These are phyloP conservation scores for Cubamyces lactineus DNA, from an alignment of 768 basidiomycete genomes.

Conservation along the genomic window DNA sequence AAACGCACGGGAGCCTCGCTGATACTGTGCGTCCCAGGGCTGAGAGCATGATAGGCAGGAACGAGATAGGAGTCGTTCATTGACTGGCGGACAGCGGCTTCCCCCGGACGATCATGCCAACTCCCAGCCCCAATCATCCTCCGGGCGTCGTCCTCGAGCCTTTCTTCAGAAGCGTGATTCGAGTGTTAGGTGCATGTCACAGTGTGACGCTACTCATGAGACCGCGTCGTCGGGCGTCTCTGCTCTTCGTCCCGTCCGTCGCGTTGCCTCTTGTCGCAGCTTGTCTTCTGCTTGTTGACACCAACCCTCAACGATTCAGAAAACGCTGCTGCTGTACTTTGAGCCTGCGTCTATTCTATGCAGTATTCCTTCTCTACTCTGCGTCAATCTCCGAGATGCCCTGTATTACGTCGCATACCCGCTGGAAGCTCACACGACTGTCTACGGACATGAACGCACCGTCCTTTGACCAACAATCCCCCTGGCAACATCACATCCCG, in stretches of 20 bases:
- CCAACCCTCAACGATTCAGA: too few relatives aligned
- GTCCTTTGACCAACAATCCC: not conserved
- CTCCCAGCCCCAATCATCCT: not conserved
- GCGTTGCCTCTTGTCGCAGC: not conserved
- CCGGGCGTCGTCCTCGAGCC: too few relatives aligned
- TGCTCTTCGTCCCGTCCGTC: not conserved
- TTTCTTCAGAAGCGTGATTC: not conserved
- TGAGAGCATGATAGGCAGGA: not conserved
- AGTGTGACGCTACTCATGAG: not conserved
- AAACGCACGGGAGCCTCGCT: not conserved
- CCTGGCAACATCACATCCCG: constrained; percentile 8
- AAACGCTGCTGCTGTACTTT: too few relatives aligned
- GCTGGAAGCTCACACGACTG: constrained; percentile 7
- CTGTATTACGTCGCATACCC: not conserved
- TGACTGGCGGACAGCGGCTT: too few relatives aligned
- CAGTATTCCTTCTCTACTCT: not conserved
- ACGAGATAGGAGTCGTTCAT: not conserved
- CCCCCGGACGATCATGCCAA: not conserved
- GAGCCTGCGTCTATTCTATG: too few relatives aligned
- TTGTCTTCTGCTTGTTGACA: too few relatives aligned
- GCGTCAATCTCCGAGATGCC: constrained; percentile 2
- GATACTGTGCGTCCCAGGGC: not conserved
- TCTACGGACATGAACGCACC: constrained; percentile 11
- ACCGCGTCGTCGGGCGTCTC: too few relatives aligned
- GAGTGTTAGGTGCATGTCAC: constrained; percentile 5